phyloP scores from a whole-genome alignment of 345 rosid genomes.

The Gynandropsis gynandra region DNA sequence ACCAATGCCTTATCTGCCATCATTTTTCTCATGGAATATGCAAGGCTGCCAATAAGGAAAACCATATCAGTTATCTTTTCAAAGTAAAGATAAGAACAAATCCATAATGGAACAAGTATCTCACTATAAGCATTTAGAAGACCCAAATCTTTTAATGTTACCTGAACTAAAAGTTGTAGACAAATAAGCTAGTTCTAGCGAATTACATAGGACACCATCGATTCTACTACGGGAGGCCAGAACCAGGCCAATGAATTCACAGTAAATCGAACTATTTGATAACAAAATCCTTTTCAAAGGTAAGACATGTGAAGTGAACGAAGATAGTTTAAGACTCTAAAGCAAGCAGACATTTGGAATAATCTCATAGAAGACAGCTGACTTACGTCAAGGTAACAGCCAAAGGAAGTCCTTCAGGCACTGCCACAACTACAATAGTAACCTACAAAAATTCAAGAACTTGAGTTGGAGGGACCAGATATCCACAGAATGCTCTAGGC shows the following conservation, averaged over 20 bases:
- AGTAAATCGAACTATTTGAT: constrained; percentile 3
- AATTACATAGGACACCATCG: constrained; percentile 9
- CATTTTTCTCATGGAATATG: constrained; percentile 98
- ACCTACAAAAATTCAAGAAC: constrained; percentile 45
- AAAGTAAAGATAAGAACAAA: background rate
- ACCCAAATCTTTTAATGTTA: too few relatives aligned
- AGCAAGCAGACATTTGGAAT: constrained; percentile 6
- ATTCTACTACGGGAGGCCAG: too few relatives aligned
- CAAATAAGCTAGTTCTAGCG: background rate
- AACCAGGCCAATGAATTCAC: background rate
- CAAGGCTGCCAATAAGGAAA: constrained; percentile 49
- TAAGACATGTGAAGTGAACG: background rate
- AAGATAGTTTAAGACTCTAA: background rate
- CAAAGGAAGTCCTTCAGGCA: constrained; percentile 97
- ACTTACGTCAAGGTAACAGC: constrained; percentile 97
- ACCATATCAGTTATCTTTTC: constrained; percentile 18
- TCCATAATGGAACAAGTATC: too few relatives aligned
- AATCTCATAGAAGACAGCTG: constrained; percentile 14
- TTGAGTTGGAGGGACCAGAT: constrained; percentile 17
- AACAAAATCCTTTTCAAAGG: constrained; percentile 11
- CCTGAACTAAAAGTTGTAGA: too few relatives aligned
- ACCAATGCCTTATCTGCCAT: constrained; percentile 98
- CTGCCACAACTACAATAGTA: constrained; percentile 95
- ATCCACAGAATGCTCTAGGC: constrained; percentile 14
- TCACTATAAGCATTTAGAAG: too few relatives aligned